Percentiles rank a stretch among this genome's conserved stretches.
phyloP scores from a whole-genome alignment of 768 basidiomycete species.

The Lanmaoa pseudosensibilis region DNA sequence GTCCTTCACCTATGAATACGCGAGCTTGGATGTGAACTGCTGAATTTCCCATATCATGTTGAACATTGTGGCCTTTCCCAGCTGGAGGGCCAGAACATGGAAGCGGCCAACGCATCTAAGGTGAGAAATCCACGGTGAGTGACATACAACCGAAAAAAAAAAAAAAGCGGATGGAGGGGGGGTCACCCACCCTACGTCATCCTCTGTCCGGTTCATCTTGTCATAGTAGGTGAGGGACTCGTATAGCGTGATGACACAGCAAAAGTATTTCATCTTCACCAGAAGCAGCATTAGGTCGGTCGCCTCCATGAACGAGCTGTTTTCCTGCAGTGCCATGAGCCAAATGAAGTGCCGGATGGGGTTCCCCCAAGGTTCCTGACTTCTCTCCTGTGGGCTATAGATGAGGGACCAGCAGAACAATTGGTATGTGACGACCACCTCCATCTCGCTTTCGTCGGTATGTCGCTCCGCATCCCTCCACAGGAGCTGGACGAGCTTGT shows the following conservation, averaged over 20 bases:
- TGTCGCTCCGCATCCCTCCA: too few species aligned
- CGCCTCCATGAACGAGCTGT: constrained; percentile 3
- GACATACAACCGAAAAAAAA: too few species aligned
- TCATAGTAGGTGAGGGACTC: neutral
- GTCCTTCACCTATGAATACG: neutral
- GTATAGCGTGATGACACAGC: neutral
- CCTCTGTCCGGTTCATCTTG: neutral
- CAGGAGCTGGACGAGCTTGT: neutral
- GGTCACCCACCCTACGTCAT: neutral
- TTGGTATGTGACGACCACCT: neutral
- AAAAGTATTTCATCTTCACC: constrained; percentile 8
- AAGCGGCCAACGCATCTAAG: neutral
- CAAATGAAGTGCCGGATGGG: neutral
- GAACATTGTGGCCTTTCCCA: neutral
- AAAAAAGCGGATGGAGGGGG: neutral
- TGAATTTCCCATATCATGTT: constrained; percentile 4
- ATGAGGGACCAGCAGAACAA: neutral
- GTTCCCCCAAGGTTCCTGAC: neutral
- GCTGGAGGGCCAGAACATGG: neutral
- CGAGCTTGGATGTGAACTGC: neutral
- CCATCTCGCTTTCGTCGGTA: neutral
- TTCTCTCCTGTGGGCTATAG: neutral
- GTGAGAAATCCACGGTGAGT: too few species aligned
- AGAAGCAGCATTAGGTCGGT: neutral
- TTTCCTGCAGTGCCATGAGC: neutral